Evolutionary conservation across 148 eudicot species (phyloP).

Genomic region (Persicaria maculosa): DNA sequence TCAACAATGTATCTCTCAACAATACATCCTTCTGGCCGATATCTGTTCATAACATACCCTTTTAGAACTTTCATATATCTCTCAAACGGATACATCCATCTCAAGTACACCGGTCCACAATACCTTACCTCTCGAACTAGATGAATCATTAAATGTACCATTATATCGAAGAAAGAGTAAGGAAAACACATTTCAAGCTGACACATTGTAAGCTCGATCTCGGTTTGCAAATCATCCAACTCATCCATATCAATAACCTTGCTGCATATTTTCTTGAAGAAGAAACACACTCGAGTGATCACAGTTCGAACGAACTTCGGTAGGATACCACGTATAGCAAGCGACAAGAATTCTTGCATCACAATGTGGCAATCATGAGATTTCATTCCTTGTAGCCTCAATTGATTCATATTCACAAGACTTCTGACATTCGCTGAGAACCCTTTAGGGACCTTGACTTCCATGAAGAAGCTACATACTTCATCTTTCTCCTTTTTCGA

Average conservation of each 20-base stretch:
- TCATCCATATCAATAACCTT: neutral
- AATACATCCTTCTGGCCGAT: no score
- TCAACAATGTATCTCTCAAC: no score
- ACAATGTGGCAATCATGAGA: constrained; percentile 20
- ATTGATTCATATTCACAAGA: neutral
- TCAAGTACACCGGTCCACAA: constrained; percentile 11
- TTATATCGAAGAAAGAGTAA: neutral
- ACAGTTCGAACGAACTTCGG: constrained; percentile 6
- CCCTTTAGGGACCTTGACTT: no score
- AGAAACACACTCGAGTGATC: constrained; percentile 4
- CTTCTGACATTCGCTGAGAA: no score
- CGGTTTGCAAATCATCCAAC: constrained; percentile 10
- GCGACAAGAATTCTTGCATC: constrained; percentile 7
- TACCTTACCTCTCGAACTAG: constrained; percentile 4
- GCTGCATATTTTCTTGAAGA: constrained; percentile 6
- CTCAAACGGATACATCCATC: constrained; percentile 19
- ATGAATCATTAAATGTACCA: neutral
- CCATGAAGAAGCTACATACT: no score
- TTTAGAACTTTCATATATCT: constrained; percentile 9
- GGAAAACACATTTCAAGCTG: constrained; percentile 19
- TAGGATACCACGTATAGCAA: neutral
- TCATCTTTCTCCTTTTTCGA: neutral
- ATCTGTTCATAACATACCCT: no score
- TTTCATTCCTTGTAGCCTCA: constrained; percentile 8
- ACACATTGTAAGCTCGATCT: constrained; percentile 12